Conservation (phyloP, 2,329 filamentous ascomycete species). For the Fonsecaea nubica region DNA sequence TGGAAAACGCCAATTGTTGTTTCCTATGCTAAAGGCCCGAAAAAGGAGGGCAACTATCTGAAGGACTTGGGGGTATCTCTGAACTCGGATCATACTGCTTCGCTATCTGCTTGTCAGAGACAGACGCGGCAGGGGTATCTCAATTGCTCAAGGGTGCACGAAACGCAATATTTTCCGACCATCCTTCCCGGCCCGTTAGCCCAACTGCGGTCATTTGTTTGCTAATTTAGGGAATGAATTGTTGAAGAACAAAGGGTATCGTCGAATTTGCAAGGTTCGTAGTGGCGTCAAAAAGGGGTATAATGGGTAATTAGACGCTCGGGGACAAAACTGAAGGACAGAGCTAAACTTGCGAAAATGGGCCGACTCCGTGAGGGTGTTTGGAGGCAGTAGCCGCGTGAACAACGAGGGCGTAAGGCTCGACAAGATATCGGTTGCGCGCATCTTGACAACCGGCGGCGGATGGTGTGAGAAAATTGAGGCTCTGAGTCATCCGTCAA, state of each 20-base stretch:
- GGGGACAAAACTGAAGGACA: constrained; percentile 17
- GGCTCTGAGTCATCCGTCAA: constrained; percentile 7
- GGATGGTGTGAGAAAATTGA: neutral
- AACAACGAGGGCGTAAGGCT: neutral
- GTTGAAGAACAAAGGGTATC: constrained; percentile 23
- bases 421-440: neutral
- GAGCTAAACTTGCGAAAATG: neutral
- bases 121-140: constrained; percentile 29
- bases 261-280: constrained; percentile 20
- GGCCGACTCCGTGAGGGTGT: neutral
- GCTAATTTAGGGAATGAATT: constrained; percentile 3
- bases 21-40: constrained; percentile 28
- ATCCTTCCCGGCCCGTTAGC: constrained; percentile 17
- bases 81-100: constrained; percentile 26
- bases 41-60: constrained; percentile 26
- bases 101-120: constrained; percentile 19
- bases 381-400: neutral
- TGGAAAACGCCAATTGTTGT: constrained; percentile 20
- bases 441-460: neutral
- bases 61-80: constrained; percentile 35
- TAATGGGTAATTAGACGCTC: constrained; percentile 35
- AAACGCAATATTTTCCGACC: constrained; percentile 29
- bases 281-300: constrained; percentile 29
- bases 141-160: constrained; percentile 16
- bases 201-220: constrained; percentile 15